A percentile compares a stretch with the other conserved stretches of the same genome.
Conservation (phyloP, 257 asterid genomes). For the Hygrophila difformis region DNA sequence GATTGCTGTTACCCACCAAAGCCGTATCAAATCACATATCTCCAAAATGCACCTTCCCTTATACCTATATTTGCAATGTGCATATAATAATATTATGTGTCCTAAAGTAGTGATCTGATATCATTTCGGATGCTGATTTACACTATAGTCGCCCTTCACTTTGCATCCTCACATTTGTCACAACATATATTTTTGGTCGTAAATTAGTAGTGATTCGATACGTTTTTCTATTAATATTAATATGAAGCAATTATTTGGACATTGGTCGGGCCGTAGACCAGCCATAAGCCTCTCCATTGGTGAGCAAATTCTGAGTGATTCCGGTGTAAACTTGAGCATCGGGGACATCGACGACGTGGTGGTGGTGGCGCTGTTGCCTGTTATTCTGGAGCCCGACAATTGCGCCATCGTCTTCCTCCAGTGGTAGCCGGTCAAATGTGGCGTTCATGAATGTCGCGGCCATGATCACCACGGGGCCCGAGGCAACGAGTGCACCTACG, state of each 20-base stretch:
- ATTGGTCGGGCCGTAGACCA: conserved; percentile 51
- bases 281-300: conserved; percentile 42
- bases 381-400: conserved; percentile 24
- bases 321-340: conserved; percentile 47
- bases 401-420: conserved; percentile 58
- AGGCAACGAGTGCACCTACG: conserved; percentile 71
- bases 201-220: too few relatives aligned
- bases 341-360: conserved; percentile 17
- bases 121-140: too few relatives aligned
- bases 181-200: too few relatives aligned
- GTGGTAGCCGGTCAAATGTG: conserved; percentile 65
- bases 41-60: too few relatives aligned
- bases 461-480: conserved; percentile 93
- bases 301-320: conserved; percentile 56
- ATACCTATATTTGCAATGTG: too few relatives aligned
- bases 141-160: too few relatives aligned
- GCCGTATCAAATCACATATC: too few relatives aligned
- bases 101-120: too few relatives aligned
- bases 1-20: too few relatives aligned
- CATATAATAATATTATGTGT: too few relatives aligned
- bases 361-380: conserved; percentile 39
- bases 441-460: conserved; percentile 86
- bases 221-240: too few relatives aligned
- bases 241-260: conserved; percentile 26
- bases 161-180: too few relatives aligned